Percentiles rank a stretch among this genome's conserved stretches.
Conservation (phyloP, 345 rosid genomes). For the Corchorus capsularis region DNA sequence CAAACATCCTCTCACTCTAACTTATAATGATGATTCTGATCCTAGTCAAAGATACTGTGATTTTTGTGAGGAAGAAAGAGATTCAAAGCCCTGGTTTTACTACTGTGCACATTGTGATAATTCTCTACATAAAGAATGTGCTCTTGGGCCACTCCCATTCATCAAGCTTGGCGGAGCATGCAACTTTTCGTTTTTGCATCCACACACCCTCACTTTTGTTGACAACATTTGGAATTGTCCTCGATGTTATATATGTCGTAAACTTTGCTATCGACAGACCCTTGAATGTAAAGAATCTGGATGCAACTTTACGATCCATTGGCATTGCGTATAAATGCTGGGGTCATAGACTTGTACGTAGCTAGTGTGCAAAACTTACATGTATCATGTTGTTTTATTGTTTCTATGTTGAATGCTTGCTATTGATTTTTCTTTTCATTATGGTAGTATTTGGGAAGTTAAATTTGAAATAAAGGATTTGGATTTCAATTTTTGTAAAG, state of each 20-base stretch:
- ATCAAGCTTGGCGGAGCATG: neutral
- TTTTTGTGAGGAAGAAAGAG: slow-evolving; percentile 15
- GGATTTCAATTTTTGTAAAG: too few species aligned
- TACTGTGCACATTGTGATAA: too few species aligned
- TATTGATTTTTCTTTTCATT: too few species aligned
- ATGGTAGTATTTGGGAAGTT: too few species aligned
- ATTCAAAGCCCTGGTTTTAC: slow-evolving; percentile 23
- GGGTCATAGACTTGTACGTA: too few species aligned
- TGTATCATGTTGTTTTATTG: too few species aligned
- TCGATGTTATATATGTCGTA: neutral
- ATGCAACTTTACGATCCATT: neutral
- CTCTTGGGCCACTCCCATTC: neutral
- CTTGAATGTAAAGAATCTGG: neutral
- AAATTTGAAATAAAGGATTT: too few species aligned
- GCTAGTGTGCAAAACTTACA: too few species aligned
- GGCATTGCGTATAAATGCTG: neutral
- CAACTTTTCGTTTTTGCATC: neutral
- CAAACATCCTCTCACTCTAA: slow-evolving; percentile 11
- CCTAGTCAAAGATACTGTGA: slow-evolving; percentile 15
- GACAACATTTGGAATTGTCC: neutral
- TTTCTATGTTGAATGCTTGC: too few species aligned
- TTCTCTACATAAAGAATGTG: too few species aligned
- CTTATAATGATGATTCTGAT: slow-evolving; percentile 13
- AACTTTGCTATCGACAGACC: neutral
- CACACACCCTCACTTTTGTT: neutral